phyloP scores from a whole-genome alignment of 495 filamentous ascomycete species.

The Neurospora sp. region DNA sequence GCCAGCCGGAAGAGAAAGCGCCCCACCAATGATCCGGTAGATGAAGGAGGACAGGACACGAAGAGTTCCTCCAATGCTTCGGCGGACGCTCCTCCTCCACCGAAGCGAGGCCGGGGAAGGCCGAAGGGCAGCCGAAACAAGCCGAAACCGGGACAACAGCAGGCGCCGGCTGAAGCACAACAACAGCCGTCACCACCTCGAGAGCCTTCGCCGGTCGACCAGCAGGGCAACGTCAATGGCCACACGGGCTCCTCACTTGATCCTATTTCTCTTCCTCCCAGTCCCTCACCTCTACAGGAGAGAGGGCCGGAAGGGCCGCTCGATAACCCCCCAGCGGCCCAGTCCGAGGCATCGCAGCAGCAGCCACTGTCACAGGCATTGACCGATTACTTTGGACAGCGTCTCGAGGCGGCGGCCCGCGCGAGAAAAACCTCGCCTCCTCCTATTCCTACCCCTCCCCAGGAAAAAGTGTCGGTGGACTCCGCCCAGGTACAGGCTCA shows the following conservation, averaged over 20 bases:
- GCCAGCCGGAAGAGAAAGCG: not conserved
- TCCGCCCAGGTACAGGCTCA: not conserved
- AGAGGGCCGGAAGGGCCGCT: not conserved
- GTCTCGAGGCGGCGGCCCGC: not conserved
- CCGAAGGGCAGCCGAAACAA: not conserved
- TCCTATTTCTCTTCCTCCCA: not conserved
- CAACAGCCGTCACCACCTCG: not conserved
- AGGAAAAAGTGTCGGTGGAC: not conserved
- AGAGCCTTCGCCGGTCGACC: not conserved
- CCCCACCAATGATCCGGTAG: not conserved
- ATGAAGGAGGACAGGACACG: not conserved
- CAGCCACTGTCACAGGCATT: no score
- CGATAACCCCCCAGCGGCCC: not conserved
- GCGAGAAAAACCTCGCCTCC: not conserved
- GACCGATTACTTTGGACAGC: not conserved
- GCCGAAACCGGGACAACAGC: not conserved
- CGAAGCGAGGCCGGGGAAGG: not conserved
- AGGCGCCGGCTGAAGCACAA: not conserved
- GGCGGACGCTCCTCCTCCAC: not conserved
- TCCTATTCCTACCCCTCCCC: not conserved
- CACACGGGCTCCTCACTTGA: not conserved
- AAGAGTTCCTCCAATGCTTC: not conserved
- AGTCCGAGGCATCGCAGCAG: not conserved
- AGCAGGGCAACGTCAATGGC: not conserved
- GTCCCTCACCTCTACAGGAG: not conserved